Evolutionary conservation across 768 basidiomycete species (phyloP), one percentile per base, ranked within the genome.

Genomic region (Mycena capillaripes): DNA sequence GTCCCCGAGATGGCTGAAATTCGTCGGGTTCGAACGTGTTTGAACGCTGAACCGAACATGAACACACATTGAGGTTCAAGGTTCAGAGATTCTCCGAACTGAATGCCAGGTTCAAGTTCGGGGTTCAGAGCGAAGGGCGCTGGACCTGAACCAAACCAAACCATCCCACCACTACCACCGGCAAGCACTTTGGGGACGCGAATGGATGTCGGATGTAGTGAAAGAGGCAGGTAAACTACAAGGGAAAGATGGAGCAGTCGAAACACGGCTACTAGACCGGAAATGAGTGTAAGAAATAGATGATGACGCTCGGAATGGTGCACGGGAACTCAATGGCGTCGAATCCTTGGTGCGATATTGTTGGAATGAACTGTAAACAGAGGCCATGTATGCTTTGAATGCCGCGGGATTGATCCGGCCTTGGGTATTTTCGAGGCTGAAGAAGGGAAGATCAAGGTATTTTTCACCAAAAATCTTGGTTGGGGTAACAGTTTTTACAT

Each of bases 381-480:
- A 40, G 14, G 9, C 29, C 64, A 66, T 42, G 59, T 58, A 69
- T 21, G 23, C 48, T 50, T 50, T 3, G 21, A 69, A 69, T 11
- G 57, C 59, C 42, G 29, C 14, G 1, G 48, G 66, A 44, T 30
- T 58, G 34, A 69, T 61, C 57, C 59, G 55, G 25, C 3, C 17
- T 17, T 36, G 23, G 0, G 48, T 11, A 34, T 62, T 69, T 34
- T 69, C 59, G n/a, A 69, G 23, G 21, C 30, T 60, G 50, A 69
- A 69, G 50, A 61, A 69, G 21, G 46, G 34, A 50, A 61, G 58
- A 16, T n/a, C 68, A 1, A 53, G n/a, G 62, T 36, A 61, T 29
- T 55, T 23, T 21, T 58, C 50, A 52, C 38, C 34, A 4, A 69
- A 0, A 14, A 69, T 69, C 68, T 69, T 27, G 29, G 36, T 10